Evolutionary conservation across 768 basidiomycete species (phyloP).

Genomic region (Ephemerocybe angulata): DNA sequence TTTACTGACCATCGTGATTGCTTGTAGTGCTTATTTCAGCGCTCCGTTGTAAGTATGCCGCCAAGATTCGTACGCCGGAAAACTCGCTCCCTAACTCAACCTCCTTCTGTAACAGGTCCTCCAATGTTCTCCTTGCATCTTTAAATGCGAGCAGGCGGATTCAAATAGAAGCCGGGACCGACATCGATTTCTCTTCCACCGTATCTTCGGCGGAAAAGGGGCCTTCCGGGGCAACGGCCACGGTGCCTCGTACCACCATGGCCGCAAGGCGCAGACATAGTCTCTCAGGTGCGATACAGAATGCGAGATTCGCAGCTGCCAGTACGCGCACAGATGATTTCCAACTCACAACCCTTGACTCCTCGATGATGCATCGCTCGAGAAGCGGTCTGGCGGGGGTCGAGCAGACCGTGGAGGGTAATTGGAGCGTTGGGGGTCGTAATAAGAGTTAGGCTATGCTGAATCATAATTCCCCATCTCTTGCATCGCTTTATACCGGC

Average conservation of each 20-base stretch:
- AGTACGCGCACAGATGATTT: neutral
- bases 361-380: neutral
- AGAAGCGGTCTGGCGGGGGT: neutral
- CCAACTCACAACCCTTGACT: neutral
- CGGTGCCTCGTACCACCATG: neutral
- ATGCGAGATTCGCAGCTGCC: neutral
- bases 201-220: neutral
- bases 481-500: too few species aligned
- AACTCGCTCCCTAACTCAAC: neutral
- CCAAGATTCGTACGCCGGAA: neutral
- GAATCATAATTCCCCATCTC: constrained; percentile 16
- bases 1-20: neutral
- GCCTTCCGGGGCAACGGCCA: too few species aligned
- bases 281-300: neutral
- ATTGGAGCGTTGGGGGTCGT: neutral
- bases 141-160: neutral
- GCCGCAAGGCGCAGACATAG: neutral
- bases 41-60: neutral
- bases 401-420: neutral
- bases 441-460: constrained; percentile 17
- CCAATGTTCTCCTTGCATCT: neutral
- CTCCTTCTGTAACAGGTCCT: neutral
- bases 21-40: neutral
- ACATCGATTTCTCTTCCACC: neutral
- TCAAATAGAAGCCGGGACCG: neutral